Conservation (phyloP, 225 moss, liverwort and hornwort species). For the Pseudisothecium myosuroides region DNA sequence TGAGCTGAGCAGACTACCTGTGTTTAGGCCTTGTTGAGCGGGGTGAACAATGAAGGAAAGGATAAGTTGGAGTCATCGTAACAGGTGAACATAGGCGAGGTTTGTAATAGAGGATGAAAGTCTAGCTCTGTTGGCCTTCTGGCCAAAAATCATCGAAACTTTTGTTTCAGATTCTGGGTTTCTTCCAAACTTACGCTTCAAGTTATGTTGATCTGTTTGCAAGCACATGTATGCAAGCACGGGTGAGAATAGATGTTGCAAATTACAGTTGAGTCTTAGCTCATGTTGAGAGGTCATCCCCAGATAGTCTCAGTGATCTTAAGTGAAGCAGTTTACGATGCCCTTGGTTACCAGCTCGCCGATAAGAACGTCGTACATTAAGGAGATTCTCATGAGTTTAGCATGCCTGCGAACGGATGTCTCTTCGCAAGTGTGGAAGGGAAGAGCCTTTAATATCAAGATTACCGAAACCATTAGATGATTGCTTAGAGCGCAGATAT, state of each 20-base stretch:
- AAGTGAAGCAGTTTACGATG: background rate
- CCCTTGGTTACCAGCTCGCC: background rate
- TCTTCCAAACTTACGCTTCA: background rate
- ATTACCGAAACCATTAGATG: background rate
- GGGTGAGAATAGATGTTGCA: background rate
- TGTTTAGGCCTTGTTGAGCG: background rate
- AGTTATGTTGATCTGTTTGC: background rate
- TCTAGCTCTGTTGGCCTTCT: background rate
- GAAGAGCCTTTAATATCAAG: background rate
- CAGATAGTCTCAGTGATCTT: background rate
- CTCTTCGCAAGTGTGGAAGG: constrained; percentile 16
- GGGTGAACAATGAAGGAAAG: background rate
- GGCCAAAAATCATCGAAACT: background rate
- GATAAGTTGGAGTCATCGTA: background rate
- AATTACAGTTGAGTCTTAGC: background rate
- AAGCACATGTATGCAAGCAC: background rate
- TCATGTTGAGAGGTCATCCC: background rate
- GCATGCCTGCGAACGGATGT: constrained; percentile 3
- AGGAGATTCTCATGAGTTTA: constrained; percentile 13
- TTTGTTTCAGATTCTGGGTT: background rate
- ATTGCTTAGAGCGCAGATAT: background rate
- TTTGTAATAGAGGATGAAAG: background rate
- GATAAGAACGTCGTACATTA: background rate
- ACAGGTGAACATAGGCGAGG: background rate
- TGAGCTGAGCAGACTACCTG: background rate